Conservation (phyloP, 192 early-diverging fungal genomes). For the Coemansia sp. region DNA sequence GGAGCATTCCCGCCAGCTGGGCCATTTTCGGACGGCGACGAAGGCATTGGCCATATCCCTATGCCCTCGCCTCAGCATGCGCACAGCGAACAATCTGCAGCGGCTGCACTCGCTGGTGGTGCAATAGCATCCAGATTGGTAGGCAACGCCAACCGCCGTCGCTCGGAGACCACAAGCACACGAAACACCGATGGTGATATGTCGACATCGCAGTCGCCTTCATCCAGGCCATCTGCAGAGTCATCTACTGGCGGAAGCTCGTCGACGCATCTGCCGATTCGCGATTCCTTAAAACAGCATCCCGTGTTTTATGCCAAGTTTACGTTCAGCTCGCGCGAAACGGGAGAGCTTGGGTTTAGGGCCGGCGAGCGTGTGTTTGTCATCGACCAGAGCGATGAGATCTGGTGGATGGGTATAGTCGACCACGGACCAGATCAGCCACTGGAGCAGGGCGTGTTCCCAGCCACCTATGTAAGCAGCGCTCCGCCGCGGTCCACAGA, state of each 20-base stretch:
- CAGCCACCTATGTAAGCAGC: constrained; percentile 69
- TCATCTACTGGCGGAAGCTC: constrained; percentile 34
- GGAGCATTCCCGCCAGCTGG: constrained; percentile 53
- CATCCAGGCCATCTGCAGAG: constrained; percentile 48
- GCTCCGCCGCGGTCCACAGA: constrained; percentile 49
- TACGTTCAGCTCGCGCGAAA: constrained; percentile 70
- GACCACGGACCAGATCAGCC: constrained; percentile 60
- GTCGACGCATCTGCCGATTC: constrained; percentile 46
- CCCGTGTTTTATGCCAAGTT: constrained; percentile 71
- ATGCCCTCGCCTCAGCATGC: constrained; percentile 37
- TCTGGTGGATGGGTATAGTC: constrained; percentile 82
- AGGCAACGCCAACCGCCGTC: constrained; percentile 22
- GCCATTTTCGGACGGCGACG: constrained; percentile 37
- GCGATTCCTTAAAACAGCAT: constrained; percentile 54
- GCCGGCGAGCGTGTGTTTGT: constrained; percentile 72
- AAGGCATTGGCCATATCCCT: constrained; percentile 36
- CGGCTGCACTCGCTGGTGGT: constrained; percentile 35
- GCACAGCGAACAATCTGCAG: constrained; percentile 38
- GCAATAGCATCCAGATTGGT: background rate
- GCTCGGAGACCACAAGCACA: constrained; percentile 47
- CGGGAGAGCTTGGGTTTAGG: constrained; percentile 69
- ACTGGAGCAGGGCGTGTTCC: constrained; percentile 71
- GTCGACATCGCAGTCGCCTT: constrained; percentile 26
- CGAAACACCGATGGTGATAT: constrained; percentile 29
- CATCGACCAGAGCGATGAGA: constrained; percentile 72